Evolutionary conservation across 2,329 filamentous ascomycete genomes (phyloP).

Genomic region (Claviceps sp.): DNA sequence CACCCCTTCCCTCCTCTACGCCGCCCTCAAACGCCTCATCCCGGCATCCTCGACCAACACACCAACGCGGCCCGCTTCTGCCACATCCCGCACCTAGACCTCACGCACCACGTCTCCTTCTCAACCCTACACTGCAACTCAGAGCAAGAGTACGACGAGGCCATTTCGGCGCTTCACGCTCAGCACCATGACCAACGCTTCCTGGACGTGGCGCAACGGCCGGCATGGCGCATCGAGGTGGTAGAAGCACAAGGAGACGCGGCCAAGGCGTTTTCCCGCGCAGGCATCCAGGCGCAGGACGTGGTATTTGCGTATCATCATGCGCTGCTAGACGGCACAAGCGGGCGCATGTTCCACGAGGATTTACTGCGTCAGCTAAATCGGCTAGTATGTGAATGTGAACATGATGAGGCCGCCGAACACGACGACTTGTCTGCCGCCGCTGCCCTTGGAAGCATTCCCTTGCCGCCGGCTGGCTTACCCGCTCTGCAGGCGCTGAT

Average conservation of each 20-base stretch:
- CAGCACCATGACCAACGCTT: constrained; percentile 28
- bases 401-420: no score
- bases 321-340: constrained; percentile 36
- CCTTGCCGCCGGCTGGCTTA: constrained; percentile 11
- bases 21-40: constrained; percentile 27
- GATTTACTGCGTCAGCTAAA: constrained; percentile 31
- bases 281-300: constrained; percentile 20
- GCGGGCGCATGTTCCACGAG: constrained; percentile 35
- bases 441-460: no score
- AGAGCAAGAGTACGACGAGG: constrained; percentile 16
- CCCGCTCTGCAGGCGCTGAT: constrained; percentile 27
- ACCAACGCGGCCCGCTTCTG: constrained; percentile 30
- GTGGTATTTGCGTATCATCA: constrained; percentile 39
- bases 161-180: constrained; percentile 21
- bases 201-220: constrained; percentile 22
- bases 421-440: no score
- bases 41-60: constrained; percentile 31
- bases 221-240: constrained; percentile 35
- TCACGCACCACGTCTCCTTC: constrained; percentile 29
- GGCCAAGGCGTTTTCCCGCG: background rate
- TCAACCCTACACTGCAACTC: constrained; percentile 10
- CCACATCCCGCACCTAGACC: constrained; percentile 27
- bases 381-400: background rate
- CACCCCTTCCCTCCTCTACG: constrained; percentile 14
- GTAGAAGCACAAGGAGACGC: constrained; percentile 10